Conservation (phyloP, 75 land plant genomes). For the Pinus tabuliformis region DNA sequence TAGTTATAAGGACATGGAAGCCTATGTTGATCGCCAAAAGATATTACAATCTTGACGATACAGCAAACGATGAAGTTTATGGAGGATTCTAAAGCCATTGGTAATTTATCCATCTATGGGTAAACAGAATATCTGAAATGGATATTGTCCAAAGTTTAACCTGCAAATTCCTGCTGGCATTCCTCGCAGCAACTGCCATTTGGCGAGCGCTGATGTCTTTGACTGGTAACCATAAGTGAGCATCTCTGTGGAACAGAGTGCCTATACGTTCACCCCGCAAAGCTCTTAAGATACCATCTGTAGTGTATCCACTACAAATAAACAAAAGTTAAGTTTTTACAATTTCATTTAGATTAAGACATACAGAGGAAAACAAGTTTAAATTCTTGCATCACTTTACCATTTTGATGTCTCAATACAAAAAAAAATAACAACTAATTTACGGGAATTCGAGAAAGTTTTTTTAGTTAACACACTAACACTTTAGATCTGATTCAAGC, state of each 20-base stretch:
- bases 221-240: slow-evolving; percentile 46
- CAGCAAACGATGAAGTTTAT: neutral
- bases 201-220: slow-evolving; percentile 69
- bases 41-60: neutral
- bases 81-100: neutral
- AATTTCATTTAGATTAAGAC: neutral
- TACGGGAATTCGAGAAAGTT: neutral
- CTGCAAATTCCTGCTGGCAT: slow-evolving; percentile 83
- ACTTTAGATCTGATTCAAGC: neutral
- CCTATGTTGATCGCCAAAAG: neutral
- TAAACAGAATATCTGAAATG: slow-evolving; percentile 1
- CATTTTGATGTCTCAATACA: neutral
- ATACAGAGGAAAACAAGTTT: neutral
- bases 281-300: slow-evolving; percentile 72
- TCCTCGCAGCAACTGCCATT: slow-evolving; percentile 95
- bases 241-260: slow-evolving; percentile 90
- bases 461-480: neutral
- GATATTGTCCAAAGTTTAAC: slow-evolving; percentile 18
- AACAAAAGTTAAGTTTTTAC: neutral
- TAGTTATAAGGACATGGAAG: neutral
- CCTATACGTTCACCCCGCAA: slow-evolving; percentile 78
- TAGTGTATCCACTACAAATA: slow-evolving; percentile 70
- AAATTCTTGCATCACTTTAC: neutral
- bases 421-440: neutral
- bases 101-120: neutral